A percentile compares a stretch with the other conserved stretches of the same genome.
Conservation (phyloP, 2,329 filamentous ascomycete species). For the Aspergillus flavus region DNA sequence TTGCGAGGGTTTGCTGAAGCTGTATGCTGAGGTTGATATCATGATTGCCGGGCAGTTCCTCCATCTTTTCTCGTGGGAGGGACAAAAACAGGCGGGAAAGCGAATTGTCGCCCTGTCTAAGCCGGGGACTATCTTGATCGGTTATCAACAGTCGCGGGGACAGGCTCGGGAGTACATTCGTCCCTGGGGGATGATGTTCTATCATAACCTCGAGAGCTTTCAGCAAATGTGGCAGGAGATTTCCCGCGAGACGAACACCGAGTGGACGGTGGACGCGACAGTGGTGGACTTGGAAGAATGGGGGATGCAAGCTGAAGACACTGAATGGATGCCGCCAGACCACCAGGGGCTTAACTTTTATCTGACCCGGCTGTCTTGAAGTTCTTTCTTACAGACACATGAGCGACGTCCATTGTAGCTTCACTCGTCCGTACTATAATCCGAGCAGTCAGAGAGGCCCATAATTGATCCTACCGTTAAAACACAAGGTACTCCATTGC, state of each 20-base stretch:
- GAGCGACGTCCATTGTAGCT: no score
- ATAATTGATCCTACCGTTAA: no score
- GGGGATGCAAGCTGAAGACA: slow-evolving; percentile 12
- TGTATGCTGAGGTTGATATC: background rate
- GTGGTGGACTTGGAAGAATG: slow-evolving; percentile 7
- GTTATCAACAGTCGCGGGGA: background rate
- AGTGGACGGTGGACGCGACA: background rate
- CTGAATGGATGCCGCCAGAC: slow-evolving; percentile 11
- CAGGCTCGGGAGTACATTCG: background rate
- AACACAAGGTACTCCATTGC: no score
- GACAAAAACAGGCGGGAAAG: slow-evolving; percentile 5
- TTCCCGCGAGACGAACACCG: background rate
- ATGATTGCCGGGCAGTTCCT: slow-evolving; percentile 13
- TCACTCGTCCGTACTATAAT: no score
- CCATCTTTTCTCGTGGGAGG: slow-evolving; percentile 9
- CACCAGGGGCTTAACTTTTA: slow-evolving; percentile 8
- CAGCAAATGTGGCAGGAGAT: background rate
- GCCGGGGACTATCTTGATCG: background rate
- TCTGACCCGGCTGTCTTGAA: background rate
- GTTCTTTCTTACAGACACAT: no score
- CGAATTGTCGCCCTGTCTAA: slow-evolving; percentile 3
- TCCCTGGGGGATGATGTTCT: background rate
- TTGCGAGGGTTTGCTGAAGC: background rate
- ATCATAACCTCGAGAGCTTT: background rate
- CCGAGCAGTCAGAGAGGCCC: no score